Evolutionary conservation across 352 stramenopile genomes (phyloP), one percentile per base, ranked within the genome.

Genomic region (Phytophthora idaei): DNA sequence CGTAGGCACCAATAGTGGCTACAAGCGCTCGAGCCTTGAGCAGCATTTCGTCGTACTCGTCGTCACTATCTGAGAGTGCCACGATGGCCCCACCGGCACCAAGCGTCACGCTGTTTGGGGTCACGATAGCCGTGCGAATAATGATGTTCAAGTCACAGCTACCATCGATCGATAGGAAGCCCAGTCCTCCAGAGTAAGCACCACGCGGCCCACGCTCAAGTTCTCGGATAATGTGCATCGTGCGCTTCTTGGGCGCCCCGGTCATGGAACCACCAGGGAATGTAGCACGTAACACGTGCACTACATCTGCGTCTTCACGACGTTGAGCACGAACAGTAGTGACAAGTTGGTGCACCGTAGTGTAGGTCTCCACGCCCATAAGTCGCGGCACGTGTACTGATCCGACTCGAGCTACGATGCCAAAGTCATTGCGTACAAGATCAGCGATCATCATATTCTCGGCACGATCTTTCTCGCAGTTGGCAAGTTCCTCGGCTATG

Each of bases 381-480:
- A 99, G 78, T 67, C 87, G 90, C 3, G 94, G 90, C 17, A 99
- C 96, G 62, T 97, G 84, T 3, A 99, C 95, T 2, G 80, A 93
- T 31, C 94, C 95, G 39, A 95, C 80, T 54, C 96, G 75, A 37
- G 94, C 97, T 15, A 99, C 92, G n/a, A 94, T 70, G 17, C 91
- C 91, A 45, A 99, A 91, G 74, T 99, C 96, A 78, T 99, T 99
- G 45, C 96, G 85, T 28, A 99, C 82, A 37, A 99, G 81, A 76
- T 99, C 97, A 2, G 96, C 94, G 68, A 99, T 99, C 97, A 99
- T 99, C 64, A 99, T 93, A 69, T 99, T 99, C 69, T 99, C 96
- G 1, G 96, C 96, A 39, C 90, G 90, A 69, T 98, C 95, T 65
- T 99, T 99, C 28, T 92, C 74, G 25, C 89, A 98, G 17, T 65